Evolutionary conservation across 1,284 basidiomycete genomes (phyloP).

Genomic region (Ustilago vetiveriae): DNA sequence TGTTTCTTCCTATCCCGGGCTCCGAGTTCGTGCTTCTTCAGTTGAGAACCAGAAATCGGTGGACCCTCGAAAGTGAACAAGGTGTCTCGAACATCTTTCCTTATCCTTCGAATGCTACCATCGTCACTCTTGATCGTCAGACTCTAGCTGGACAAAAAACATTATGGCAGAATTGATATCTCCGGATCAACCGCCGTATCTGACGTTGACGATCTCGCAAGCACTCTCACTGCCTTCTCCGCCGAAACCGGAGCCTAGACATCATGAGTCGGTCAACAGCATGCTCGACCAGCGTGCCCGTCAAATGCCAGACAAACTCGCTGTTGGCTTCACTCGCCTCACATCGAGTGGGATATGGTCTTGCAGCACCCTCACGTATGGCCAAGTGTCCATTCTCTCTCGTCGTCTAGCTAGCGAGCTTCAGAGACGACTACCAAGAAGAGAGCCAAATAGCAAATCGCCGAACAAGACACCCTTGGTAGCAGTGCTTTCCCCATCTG

Average conservation of each 20-base stretch:
- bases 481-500: constrained; percentile 68
- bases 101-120: too few relatives aligned
- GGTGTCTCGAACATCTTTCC: too few relatives aligned
- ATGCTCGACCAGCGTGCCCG: constrained; percentile 66
- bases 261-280: constrained; percentile 64
- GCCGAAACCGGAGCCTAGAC: constrained; percentile 59
- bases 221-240: constrained; percentile 35
- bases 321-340: constrained; percentile 66
- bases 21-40: too few relatives aligned
- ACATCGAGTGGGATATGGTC: constrained; percentile 34
- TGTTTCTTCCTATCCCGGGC: too few relatives aligned
- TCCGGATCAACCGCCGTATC: constrained; percentile 29
- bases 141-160: too few relatives aligned
- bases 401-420: constrained; percentile 18
- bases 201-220: constrained; percentile 44
- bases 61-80: too few relatives aligned
- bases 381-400: constrained; percentile 7
- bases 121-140: too few relatives aligned
- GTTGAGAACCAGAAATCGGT: too few relatives aligned
- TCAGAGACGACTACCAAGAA: neutral
- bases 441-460: constrained; percentile 9
- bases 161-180: constrained; percentile 22
- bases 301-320: constrained; percentile 61
- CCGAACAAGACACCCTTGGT: constrained; percentile 46
- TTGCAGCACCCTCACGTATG: constrained; percentile 59